Conservation (phyloP, 768 basidiomycete species). For the Phylloporus rhodoxanthus region DNA sequence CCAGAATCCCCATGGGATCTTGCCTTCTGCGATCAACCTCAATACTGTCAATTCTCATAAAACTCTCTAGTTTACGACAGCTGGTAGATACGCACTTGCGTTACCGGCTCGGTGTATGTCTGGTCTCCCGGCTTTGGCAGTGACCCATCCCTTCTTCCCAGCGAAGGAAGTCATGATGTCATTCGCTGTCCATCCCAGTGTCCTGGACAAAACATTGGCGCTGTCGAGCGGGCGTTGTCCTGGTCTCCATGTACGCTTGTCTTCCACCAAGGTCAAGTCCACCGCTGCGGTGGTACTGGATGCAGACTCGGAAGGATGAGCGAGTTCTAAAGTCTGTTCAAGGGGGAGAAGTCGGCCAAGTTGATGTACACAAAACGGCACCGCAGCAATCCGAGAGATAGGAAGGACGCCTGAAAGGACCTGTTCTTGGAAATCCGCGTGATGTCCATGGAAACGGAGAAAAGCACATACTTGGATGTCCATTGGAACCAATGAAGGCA, state of each 20-base stretch:
- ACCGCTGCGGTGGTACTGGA: not conserved
- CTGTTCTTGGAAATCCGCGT: conserved; percentile 27
- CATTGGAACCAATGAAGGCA: conserved; percentile 79
- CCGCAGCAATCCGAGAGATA: conserved; percentile 77
- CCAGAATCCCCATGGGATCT: conserved; percentile 81
- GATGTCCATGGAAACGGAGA: not conserved
- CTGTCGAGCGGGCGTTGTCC: conserved; percentile 30
- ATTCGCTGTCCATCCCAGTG: conserved; percentile 70
- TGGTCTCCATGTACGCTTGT: conserved; percentile 78
- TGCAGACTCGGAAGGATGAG: conserved; percentile 39
- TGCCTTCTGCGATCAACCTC: conserved; percentile 76
- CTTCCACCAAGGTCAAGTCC: conserved; percentile 30
- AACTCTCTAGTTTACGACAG: not conserved
- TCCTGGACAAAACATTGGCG: conserved; percentile 9
- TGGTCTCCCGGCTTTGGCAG: conserved; percentile 85
- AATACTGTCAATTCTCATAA: conserved; percentile 47
- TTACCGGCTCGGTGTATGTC: conserved; percentile 89
- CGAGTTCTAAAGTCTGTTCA: conserved; percentile 60
- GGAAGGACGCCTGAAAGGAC: conserved; percentile 67
- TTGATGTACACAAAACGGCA: conserved; percentile 77
- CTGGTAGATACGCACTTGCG: conserved; percentile 53
- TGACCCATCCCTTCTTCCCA: conserved; percentile 72
- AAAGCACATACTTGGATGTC: conserved; percentile 59
- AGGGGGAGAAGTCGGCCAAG: conserved; percentile 67
- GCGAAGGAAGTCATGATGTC: conserved; percentile 80